phyloP scores from a whole-genome alignment of 805 yeast genomes.

The Candida chilensis region DNA sequence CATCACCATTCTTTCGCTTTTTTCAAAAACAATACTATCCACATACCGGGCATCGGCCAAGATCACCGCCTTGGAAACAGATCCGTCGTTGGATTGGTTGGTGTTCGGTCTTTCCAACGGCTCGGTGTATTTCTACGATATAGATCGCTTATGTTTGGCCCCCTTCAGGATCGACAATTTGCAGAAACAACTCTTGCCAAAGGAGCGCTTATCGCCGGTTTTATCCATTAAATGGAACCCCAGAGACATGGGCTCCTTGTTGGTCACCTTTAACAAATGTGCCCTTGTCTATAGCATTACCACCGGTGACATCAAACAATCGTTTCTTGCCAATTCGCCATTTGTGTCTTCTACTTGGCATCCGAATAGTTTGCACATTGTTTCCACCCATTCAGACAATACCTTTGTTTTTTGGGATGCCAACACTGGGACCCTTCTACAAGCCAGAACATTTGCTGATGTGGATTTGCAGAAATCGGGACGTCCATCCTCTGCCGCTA shows the following conservation, averaged over 20 bases:
- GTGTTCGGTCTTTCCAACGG: constrained; percentile 78
- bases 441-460: constrained; percentile 67
- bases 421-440: constrained; percentile 59
- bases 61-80: constrained; percentile 64
- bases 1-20: constrained; percentile 63
- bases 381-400: constrained; percentile 76
- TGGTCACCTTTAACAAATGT: constrained; percentile 63
- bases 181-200: constrained; percentile 55
- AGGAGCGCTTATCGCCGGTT: constrained; percentile 55
- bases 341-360: constrained; percentile 57
- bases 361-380: constrained; percentile 84
- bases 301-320: constrained; percentile 45
- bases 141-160: constrained; percentile 66
- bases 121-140: constrained; percentile 59
- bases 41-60: constrained; percentile 55
- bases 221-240: constrained; percentile 74
- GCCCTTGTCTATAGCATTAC: constrained; percentile 65
- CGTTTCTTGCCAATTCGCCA: constrained; percentile 27
- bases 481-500: constrained; percentile 6
- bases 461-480: no score
- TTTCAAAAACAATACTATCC: constrained; percentile 50
- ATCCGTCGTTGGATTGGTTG: constrained; percentile 86
- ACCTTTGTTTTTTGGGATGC: constrained; percentile 92
- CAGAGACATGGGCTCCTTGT: constrained; percentile 70
- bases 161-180: constrained; percentile 61